Base-by-base conservation (phyloP, 208 protist species). In the Crithidia sp. region DNA sequence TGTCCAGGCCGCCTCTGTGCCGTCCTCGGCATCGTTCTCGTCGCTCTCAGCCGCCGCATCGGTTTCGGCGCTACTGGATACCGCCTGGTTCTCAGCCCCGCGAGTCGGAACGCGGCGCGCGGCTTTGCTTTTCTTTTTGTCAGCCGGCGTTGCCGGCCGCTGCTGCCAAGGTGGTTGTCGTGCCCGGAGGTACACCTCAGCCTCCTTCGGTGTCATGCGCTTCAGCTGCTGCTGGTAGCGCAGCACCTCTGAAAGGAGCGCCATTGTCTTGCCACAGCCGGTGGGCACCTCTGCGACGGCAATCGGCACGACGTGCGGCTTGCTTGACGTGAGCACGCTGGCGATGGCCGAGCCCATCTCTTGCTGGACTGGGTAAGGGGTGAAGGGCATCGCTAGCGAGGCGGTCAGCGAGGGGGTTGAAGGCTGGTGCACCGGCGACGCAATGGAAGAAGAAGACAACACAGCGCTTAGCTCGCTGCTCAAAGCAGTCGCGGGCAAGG, bases 191-290 rank as follows among this genome's bases (percentile, higher is more conserved):
- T 96, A 88, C 72, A 95, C 84, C 43, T 93, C 71, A 49, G 99
- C 78, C 83, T 99, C 98, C 16, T 86, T 79, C 49, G 98, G 93
- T 8, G 97, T 99, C 66, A 96, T 92, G 16, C 87, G 75, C 77
- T 98, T 98, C 55, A 99, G 83, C 28, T 97, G 60, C 40, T 83
- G 70, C 62, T 87, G 86, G 55, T 87, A 95, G 19, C 69, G 63
- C 28, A 99, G 81, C 5, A 96, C 79, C 8, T 90, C 83, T 16
- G 93, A 98, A 2, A 99, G 86, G 37, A 99, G 78, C 40, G 90
- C 96, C 50, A 99, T 72, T 13, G 97, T 99, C 85, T 99, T 99
- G 8, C 98, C 98, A 37, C 97, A 99, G n/a, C 98, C 97, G 0
- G 98, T 99, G 1, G 98, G 98, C 39, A 92, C 92, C 76, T 99